A percentile compares a stretch with the other conserved stretches of the same genome.
Conservation (phyloP, 345 rosid genomes). For the Murraya koenigii region DNA sequence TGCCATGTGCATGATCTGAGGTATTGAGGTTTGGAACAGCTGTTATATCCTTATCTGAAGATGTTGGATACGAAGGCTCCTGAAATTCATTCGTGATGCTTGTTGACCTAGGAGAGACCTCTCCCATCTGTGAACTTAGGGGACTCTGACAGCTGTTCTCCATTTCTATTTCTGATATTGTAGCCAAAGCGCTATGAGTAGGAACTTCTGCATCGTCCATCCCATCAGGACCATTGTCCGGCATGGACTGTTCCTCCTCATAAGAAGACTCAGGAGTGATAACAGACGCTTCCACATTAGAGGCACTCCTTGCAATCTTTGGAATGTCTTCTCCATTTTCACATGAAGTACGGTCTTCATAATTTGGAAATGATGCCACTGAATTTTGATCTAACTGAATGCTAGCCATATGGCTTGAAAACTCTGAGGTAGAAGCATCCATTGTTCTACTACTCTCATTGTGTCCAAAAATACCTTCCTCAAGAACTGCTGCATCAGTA, state of each 20-base stretch:
- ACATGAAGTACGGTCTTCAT: conserved; percentile 22
- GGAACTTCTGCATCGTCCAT: conserved; percentile 39
- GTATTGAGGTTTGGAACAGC: conserved; percentile 36
- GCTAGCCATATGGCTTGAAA: conserved; percentile 26
- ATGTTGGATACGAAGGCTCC: conserved; percentile 31
- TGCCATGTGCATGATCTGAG: conserved; percentile 45
- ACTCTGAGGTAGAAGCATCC: conserved; percentile 41
- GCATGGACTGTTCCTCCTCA: conserved; percentile 27
- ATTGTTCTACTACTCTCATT: conserved; percentile 31
- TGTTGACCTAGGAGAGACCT: conserved; percentile 32
- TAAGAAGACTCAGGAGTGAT: conserved; percentile 30
- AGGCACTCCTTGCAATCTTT: conserved; percentile 31
- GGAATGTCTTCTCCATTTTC: conserved; percentile 43
- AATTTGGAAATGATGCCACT: conserved; percentile 19
- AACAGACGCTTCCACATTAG: conserved; percentile 36
- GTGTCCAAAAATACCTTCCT: conserved; percentile 24
- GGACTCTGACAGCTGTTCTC: conserved; percentile 36
- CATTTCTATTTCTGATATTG: conserved; percentile 63
- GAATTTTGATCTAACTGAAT: conserved; percentile 41
- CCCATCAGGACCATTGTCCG: conserved; percentile 26
- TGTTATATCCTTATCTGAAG: conserved; percentile 32
- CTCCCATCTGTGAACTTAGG: conserved; percentile 38
- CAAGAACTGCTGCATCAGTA: conserved; percentile 16
- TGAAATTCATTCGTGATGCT: conserved; percentile 35
- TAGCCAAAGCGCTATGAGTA: conserved; percentile 36